Evolutionary conservation across 192 early-diverging fungal genomes (phyloP), one percentile per base, ranked within the genome.

Genomic region (Backusella macrospora): DNA sequence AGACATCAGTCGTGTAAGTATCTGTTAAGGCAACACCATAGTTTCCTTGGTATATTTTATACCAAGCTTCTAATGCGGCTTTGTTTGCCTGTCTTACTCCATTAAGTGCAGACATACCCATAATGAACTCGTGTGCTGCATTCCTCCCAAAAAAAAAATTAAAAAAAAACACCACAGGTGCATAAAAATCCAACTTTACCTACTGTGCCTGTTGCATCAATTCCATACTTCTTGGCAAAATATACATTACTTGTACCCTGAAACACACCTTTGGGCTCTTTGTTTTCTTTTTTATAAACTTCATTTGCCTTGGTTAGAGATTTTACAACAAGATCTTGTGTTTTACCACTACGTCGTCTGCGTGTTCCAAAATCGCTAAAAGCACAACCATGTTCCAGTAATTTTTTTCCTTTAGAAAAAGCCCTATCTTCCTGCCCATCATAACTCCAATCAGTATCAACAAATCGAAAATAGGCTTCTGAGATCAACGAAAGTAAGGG

Each of bases 331-430:
- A 88, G 85, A 64, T 90, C 77, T 34, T 92, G 91, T 0, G 91
- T 88, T 40, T 80, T 77, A 66, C 86, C 88, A 69, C 88, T 85
- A 1, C 91, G 86, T 12, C 92, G 83, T 29, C 92, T 73, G 8
- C 92, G 77, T 0, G 92, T 93, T 15, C 93, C 93, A 85, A 94
- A 93, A 62, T 94, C 93, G 29, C 89, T 86, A 83, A 94, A 93
- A 37, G 66, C 80, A 71, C 91, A 92, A 7, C 90, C 90, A 0
- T 80, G 82, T 0, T 79, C 65, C 9, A 85, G 72, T 0, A 94
- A 78, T 45, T 47, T 14, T 14, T 75, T 55, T 1, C 85, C 80
- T 76, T 94, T 93, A 15, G 48, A 68, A 1, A 65, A 26, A 6
- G 86, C 88, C 0, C 71, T 70, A 59, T 91, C 90, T 15, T 75